These are phyloP conservation scores for Ambrosiella xylebori DNA, from an alignment of 2,329 filamentous ascomycete genomes.

Conservation along the genomic window DNA sequence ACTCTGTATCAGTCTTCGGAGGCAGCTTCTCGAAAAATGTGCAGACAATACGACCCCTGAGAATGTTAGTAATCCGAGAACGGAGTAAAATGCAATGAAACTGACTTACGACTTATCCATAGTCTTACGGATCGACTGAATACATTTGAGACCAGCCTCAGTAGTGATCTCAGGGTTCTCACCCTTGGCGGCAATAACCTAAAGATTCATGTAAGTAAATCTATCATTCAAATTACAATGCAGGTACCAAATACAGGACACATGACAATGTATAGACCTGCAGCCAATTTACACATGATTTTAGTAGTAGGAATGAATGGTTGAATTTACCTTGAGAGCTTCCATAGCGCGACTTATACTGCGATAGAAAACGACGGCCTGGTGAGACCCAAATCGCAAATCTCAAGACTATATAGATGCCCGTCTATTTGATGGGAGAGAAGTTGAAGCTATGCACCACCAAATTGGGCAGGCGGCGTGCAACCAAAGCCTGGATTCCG, in stretches of 20 bases:
- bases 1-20: slow-evolving; percentile 41
- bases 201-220: background rate
- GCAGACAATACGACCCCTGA: slow-evolving; percentile 55
- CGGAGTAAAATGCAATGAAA: background rate
- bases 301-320: too few species aligned
- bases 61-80: slow-evolving; percentile 15
- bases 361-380: background rate
- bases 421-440: too few species aligned
- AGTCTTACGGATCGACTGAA: slow-evolving; percentile 58
- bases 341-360: slow-evolving; percentile 10
- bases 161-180: slow-evolving; percentile 55
- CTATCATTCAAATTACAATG: background rate
- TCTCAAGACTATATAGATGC: background rate
- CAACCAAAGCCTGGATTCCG: too few species aligned
- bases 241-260: background rate
- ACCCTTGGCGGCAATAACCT: slow-evolving; percentile 22
- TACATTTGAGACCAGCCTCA: slow-evolving; percentile 52
- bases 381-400: background rate
- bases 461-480: too few species aligned
- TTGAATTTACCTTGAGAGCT: slow-evolving; percentile 9
- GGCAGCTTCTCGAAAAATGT: slow-evolving; percentile 59
- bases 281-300: too few species aligned
- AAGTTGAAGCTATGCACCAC: too few species aligned
- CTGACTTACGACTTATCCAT: slow-evolving; percentile 59
- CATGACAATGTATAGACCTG: background rate